phyloP scores from a whole-genome alignment of 2,329 filamentous ascomycete species.

The Microascus cirrosus region DNA sequence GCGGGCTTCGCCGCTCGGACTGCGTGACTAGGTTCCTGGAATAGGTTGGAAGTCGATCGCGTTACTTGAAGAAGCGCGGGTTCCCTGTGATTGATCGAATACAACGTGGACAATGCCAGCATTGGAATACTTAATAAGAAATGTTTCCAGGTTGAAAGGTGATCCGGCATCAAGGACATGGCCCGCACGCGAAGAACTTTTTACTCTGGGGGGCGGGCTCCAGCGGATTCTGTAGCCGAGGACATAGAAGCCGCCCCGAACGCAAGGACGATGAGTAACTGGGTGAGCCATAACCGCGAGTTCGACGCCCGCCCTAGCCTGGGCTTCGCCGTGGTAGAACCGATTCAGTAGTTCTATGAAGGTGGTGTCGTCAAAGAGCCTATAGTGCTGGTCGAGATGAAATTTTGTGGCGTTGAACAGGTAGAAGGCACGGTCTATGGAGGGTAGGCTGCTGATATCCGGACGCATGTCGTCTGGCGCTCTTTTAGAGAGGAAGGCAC shows the following conservation, averaged over 20 bases:
- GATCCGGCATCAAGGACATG: constrained; percentile 23
- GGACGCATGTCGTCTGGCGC: constrained; percentile 6
- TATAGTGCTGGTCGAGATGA: constrained; percentile 23
- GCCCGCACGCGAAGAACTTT: constrained; percentile 20
- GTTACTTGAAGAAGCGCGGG: constrained; percentile 14
- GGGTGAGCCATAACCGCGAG: constrained; percentile 32
- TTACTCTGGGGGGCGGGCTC: constrained; percentile 19
- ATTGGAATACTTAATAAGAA: constrained; percentile 24
- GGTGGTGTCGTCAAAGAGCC: constrained; percentile 19
- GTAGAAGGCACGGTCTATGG: constrained; percentile 19
- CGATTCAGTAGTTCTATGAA: constrained; percentile 16
- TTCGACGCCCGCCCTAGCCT: constrained; percentile 10
- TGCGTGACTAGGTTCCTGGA: constrained; percentile 13
- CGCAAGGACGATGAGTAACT: constrained; percentile 37
- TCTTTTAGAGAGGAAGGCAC: too few species aligned
- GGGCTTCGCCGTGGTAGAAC: constrained; percentile 14
- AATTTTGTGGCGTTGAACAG: constrained; percentile 24
- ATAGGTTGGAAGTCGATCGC: constrained; percentile 15
- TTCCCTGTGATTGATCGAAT: constrained; percentile 24
- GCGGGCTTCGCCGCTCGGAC: constrained; percentile 14
- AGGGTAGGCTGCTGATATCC: constrained; percentile 21
- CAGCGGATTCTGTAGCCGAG: constrained; percentile 12
- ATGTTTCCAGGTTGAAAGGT: constrained; percentile 21
- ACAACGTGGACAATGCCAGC: constrained; percentile 21
- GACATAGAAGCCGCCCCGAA: constrained; percentile 17